These are phyloP conservation scores for Spongiforma sp. DNA, from an alignment of 1,284 basidiomycete species.

Conservation along the genomic window DNA sequence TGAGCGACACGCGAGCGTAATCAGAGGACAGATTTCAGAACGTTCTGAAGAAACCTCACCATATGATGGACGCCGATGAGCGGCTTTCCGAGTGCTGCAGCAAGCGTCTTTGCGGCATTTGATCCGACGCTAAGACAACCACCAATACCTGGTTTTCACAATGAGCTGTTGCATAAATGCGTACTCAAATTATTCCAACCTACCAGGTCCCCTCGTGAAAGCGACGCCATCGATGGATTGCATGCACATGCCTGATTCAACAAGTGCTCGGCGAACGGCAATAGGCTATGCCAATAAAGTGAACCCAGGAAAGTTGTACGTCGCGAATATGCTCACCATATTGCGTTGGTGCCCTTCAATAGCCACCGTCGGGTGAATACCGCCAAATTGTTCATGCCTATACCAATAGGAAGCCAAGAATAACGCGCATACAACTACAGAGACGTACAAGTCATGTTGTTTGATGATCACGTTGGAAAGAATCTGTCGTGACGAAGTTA, in stretches of 20 bases:
- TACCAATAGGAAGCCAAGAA: background rate
- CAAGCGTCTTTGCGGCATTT: constrained; percentile 82
- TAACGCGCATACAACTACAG: background rate
- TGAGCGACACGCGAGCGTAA: constrained; percentile 35
- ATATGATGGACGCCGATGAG: constrained; percentile 93
- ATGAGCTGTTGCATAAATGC: background rate
- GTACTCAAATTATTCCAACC: background rate
- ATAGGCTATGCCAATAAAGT: constrained; percentile 58
- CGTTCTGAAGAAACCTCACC: constrained; percentile 53
- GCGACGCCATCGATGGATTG: constrained; percentile 84
- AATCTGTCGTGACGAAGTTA: constrained; percentile 69
- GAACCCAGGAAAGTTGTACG: background rate
- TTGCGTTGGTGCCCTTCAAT: constrained; percentile 78
- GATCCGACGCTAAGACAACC: constrained; percentile 82
- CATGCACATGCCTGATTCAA: constrained; percentile 62
- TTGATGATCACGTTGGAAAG: constrained; percentile 85
- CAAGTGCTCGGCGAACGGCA: constrained; percentile 72
- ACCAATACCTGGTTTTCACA: constrained; percentile 60
- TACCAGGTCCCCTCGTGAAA: constrained; percentile 90
- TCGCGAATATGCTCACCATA: constrained; percentile 44
- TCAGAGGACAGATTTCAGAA: background rate
- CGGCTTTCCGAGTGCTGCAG: constrained; percentile 78
- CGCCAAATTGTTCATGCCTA: constrained; percentile 74
- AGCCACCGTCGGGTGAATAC: constrained; percentile 84
- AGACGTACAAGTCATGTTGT: constrained; percentile 66